phyloP scores from a whole-genome alignment of 257 asterid genomes.

The Solanum etuberosum region DNA sequence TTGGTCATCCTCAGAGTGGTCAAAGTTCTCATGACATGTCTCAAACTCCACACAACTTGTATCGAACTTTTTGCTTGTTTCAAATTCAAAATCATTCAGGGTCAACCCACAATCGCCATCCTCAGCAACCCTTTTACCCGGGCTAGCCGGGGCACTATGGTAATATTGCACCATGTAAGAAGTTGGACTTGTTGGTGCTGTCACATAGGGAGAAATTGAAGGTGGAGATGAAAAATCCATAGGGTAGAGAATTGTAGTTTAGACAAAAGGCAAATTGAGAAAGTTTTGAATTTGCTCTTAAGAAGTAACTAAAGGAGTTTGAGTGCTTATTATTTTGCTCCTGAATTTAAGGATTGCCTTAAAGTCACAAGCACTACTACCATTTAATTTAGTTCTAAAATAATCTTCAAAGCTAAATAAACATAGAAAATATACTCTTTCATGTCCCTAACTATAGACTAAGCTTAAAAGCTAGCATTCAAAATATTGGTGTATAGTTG shows the following conservation, averaged over 20 bases:
- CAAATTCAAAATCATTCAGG: constrained; percentile 50
- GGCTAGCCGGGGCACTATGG: constrained; percentile 53
- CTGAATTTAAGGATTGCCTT: constrained; percentile 42
- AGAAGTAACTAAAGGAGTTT: constrained; percentile 4
- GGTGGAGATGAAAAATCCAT: constrained; percentile 25
- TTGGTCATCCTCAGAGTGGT: not conserved
- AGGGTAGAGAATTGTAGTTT: not conserved
- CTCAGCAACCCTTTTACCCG: not conserved
- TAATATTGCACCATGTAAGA: constrained; percentile 13
- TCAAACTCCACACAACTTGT: not conserved
- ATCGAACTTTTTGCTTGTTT: constrained; percentile 36
- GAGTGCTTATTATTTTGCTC: constrained; percentile 5
- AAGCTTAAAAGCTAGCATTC: not conserved
- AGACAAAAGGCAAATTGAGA: not conserved
- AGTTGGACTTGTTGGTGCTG: constrained; percentile 44
- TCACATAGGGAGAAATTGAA: constrained; percentile 24
- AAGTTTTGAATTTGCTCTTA: not conserved
- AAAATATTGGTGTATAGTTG: not conserved
- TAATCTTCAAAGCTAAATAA: constrained; percentile 32
- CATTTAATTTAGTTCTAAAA: constrained; percentile 8
- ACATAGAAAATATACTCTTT: constrained; percentile 18
- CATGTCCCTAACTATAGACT: constrained; percentile 14
- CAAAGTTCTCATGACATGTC: constrained; percentile 1
- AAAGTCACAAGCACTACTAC: constrained; percentile 26
- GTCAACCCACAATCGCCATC: not conserved